These are phyloP conservation scores for Acanthamoeba healyi DNA, from an alignment of 208 protist genomes.

Conservation along the genomic window DNA sequence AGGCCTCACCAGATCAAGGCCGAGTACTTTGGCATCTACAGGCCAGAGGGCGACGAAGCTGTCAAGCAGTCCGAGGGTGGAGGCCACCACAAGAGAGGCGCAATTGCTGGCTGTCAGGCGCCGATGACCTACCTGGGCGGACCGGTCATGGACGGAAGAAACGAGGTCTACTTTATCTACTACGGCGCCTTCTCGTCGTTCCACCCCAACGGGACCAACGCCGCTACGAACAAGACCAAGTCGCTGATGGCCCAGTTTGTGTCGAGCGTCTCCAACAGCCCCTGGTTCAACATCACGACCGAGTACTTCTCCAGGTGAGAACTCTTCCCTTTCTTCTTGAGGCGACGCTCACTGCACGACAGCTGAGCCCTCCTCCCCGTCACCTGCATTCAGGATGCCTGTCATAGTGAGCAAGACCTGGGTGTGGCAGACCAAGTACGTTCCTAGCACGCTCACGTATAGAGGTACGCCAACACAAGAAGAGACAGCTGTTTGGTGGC, in stretches of 20 bases:
- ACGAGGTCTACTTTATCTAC: slow-evolving; percentile 38
- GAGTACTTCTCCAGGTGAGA: slow-evolving; percentile 35
- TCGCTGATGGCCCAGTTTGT: not conserved
- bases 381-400: not conserved
- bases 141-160: not conserved
- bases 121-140: slow-evolving; percentile 13
- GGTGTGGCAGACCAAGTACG: slow-evolving; percentile 30
- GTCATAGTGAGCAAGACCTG: not conserved
- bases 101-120: not conserved
- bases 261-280: not conserved
- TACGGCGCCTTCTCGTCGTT: not conserved
- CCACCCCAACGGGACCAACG: not conserved
- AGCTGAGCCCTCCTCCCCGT: not conserved
- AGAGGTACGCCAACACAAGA: not conserved
- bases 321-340: not conserved
- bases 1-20: not conserved
- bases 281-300: slow-evolving; percentile 32
- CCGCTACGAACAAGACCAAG: not conserved
- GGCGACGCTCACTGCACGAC: too few relatives aligned
- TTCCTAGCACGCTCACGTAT: not conserved
- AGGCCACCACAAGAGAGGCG: not conserved
- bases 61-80: not conserved
- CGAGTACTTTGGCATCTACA: not conserved
- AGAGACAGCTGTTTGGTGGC: too few relatives aligned
- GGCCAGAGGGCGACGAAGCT: not conserved